Evolutionary conservation across 805 yeast genomes (phyloP), one percentile per base, ranked within the genome.

Genomic region (Starmerella scarabaei): DNA sequence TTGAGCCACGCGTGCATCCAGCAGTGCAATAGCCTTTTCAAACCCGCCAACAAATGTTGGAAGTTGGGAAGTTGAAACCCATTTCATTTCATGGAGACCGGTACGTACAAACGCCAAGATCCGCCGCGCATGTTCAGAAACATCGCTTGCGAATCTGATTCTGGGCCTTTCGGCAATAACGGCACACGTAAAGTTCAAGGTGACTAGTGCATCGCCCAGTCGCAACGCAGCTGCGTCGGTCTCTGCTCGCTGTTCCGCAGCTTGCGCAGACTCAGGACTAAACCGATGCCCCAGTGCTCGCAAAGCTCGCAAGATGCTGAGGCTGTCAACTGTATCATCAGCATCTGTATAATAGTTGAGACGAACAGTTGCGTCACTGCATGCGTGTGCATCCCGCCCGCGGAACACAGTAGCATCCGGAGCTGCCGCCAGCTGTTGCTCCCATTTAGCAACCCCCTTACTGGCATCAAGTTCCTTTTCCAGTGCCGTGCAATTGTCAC

Each of bases 381-480:
- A n/a, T n/a, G n/a, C n/a, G n/a, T n/a, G n/a, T n/a, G n/a, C n/a
- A n/a, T n/a, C n/a, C n/a, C n/a, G n/a, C 9, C 2, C 20, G 18
- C 15, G 8, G 14, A 7, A 30, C 21, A 15, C 23, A 15, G 12
- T 12, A 3, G 15, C 20, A 11, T 23, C 26, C 26, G 7, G 26
- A 7, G 11, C 11, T 7, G 26, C 7, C 11, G 26, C 26, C 26
- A 23, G 11, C 26, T 23, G 26, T 23, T 23, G 9, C 11, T 23
- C 36, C 91, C 93, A 84, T 2, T 55, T 52, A 0, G 63, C 57
- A 37, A 67, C 69, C 0, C 69, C 48, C 0, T 21, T 35, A 16
- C 65, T 57, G 0, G 73, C 53, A 36, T 77, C 63, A 9, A 75
- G 56, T 35, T 67, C 70, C 19, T 62, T 57, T n/a, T 63, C 51